Base-by-base conservation (phyloP, 441 rosid genomes). In the Syzygium malaccense region DNA sequence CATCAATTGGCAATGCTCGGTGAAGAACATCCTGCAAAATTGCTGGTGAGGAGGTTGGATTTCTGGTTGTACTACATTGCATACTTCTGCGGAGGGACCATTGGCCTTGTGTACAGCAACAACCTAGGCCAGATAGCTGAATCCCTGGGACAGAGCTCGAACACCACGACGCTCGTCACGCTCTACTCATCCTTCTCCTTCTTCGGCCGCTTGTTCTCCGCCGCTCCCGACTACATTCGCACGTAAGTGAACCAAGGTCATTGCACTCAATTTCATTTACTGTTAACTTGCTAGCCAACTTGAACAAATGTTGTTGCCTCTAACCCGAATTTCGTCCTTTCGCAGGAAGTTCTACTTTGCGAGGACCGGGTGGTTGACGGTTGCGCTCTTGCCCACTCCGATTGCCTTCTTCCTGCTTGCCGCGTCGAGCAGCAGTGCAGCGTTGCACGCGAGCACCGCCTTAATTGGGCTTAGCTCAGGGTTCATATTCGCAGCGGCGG, bases 61-160 rank as follows among this genome's bases (percentile, higher is more conserved):
- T 98, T 98, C 78, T 97, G 99, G 99, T 92, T 97, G 14, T 98
- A 97, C 90, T 98, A 94, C 89, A 14, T 92, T 25, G 95, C 98
- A 3, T 97, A 98, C 62, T 94, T 98, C 88, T 98, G 99, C 57
- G 99, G 99, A 17, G 99, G 99, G 15, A 94, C 99, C 57, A 96
- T 98, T 87, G 99, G 99, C 20, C 99, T 98, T 68, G 99, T 96
- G 66, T 98, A 97, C 88, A 98, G 99, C 92, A 98, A 98, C 90
- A 98, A 96, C 88, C 92, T 98, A 4, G 99, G 99, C 86, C 99
- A 98, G 93, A 97, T 98, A 88, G 97, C 99, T 68, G 95, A 97
- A 86, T 97, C 99, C 8, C 90, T 95, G 13, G 98, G 98, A 86
- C 93, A 95, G 86, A 84, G 94, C 75, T 89, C 94, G 1, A 89